These are phyloP conservation scores for Lithohypha guttulata DNA, from an alignment of 2,329 filamentous ascomycete genomes.

Conservation along the genomic window DNA sequence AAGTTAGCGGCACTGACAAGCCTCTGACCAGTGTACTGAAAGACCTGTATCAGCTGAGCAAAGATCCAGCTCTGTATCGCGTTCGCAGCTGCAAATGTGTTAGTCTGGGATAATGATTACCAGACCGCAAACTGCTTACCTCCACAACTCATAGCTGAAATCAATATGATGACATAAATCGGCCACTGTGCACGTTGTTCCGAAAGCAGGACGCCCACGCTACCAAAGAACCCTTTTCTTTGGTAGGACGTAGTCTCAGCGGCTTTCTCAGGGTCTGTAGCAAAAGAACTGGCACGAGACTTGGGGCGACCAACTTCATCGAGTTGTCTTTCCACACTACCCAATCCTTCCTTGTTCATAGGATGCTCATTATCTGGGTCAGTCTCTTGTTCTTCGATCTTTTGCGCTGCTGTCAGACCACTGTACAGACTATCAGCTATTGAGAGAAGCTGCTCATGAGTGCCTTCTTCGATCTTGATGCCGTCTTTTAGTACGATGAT, in stretches of 20 bases:
- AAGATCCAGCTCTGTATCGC: slow-evolving; percentile 36
- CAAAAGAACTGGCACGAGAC: slow-evolving; percentile 16
- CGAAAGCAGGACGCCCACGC: slow-evolving; percentile 25
- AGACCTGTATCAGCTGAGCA: slow-evolving; percentile 38
- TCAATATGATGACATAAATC: slow-evolving; percentile 23
- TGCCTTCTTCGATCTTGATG: slow-evolving; percentile 60
- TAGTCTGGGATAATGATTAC: slow-evolving; percentile 11
- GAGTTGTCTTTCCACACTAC: too few species aligned
- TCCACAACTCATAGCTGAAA: slow-evolving; percentile 25
- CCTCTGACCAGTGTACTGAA: slow-evolving; percentile 31
- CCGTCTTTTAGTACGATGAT: slow-evolving; percentile 69
- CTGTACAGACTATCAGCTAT: slow-evolving; percentile 52
- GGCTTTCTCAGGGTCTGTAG: slow-evolving; percentile 7
- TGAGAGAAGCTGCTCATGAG: slow-evolving; percentile 58
- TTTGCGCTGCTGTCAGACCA: slow-evolving; percentile 18
- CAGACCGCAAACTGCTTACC: slow-evolving; percentile 18
- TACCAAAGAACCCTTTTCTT: slow-evolving; percentile 19
- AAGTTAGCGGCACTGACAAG: slow-evolving; percentile 37
- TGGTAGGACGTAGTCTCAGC: slow-evolving; percentile 10
- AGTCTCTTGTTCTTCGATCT: slow-evolving; percentile 17
- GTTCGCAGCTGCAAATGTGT: slow-evolving; percentile 39
- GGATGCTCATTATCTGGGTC: not conserved
- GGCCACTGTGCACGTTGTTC: slow-evolving; percentile 26
- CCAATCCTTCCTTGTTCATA: too few species aligned
- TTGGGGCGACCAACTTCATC: too few species aligned